Percentiles rank a stretch among this genome's conserved stretches.
These are phyloP conservation scores for Sisymbrium altissimum DNA, from an alignment of 345 rosid species.

Conservation along the genomic window DNA sequence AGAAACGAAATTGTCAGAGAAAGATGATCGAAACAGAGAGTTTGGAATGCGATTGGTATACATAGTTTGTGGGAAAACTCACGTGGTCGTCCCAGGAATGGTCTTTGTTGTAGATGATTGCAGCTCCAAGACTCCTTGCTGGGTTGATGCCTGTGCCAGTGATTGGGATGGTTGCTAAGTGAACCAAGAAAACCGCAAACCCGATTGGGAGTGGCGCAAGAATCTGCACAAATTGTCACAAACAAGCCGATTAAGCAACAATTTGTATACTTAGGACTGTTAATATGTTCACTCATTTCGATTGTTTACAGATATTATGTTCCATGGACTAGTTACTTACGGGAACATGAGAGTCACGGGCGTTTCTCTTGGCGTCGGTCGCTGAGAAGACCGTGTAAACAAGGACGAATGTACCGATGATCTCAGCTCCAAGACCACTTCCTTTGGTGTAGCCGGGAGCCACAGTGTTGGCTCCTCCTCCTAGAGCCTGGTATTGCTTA, in stretches of 20 bases:
- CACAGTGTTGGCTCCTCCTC: slow-evolving; percentile 47
- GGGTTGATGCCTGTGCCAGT: slow-evolving; percentile 75
- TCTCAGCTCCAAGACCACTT: slow-evolving; percentile 44
- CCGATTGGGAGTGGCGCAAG: slow-evolving; percentile 66
- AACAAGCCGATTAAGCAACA: not conserved
- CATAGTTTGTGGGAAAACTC: slow-evolving; percentile 21
- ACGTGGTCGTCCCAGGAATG: slow-evolving; percentile 66
- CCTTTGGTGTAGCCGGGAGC: slow-evolving; percentile 47
- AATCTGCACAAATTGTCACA: slow-evolving; percentile 34
- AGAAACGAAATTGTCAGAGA: not conserved
- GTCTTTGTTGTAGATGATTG: slow-evolving; percentile 56
- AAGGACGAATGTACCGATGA: slow-evolving; percentile 39
- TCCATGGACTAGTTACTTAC: slow-evolving; percentile 43
- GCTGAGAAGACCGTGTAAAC: slow-evolving; percentile 52
- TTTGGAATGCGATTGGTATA: not conserved
- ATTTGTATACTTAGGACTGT: not conserved
- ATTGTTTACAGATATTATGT: not conserved
- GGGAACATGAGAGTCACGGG: slow-evolving; percentile 40
- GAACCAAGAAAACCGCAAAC: slow-evolving; percentile 69
- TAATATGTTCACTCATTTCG: not conserved
- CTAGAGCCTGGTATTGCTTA: slow-evolving; percentile 29
- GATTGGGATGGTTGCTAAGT: slow-evolving; percentile 64
- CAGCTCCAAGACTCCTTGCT: slow-evolving; percentile 71
- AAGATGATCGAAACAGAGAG: not conserved
- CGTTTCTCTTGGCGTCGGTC: slow-evolving; percentile 48